These are phyloP conservation scores for Plantago ovata DNA, from an alignment of 257 asterid genomes.

Conservation along the genomic window DNA sequence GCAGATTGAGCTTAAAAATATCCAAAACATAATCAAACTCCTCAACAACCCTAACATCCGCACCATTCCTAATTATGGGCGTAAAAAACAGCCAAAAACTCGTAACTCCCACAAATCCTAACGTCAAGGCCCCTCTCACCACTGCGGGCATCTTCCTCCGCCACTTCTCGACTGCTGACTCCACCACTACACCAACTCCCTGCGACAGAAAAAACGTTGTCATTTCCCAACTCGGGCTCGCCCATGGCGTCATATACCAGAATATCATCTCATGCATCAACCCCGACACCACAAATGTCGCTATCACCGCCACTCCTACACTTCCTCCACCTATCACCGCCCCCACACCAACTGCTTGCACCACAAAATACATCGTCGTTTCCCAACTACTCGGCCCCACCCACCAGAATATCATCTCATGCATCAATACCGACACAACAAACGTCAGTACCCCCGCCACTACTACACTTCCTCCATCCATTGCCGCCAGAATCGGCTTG, in stretches of 20 bases:
- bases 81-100: conserved; percentile 43
- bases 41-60: conserved; percentile 25
- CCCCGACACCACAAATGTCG: too few species aligned
- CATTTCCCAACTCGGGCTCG: too few species aligned
- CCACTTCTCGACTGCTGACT: conserved; percentile 19
- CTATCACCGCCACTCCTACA: too few species aligned
- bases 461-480: conserved; percentile 32
- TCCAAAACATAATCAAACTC: conserved; percentile 22
- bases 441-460: conserved; percentile 39
- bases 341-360: conserved; percentile 52
- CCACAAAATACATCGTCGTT: conserved; percentile 50
- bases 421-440: conserved; percentile 58
- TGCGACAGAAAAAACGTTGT: too few species aligned
- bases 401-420: conserved; percentile 52
- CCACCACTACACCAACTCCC: conserved; percentile 23
- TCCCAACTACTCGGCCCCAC: conserved; percentile 57
- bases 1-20: conserved; percentile 16
- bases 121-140: conserved; percentile 28
- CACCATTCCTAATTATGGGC: conserved; percentile 40
- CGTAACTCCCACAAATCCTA: conserved; percentile 36
- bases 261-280: too few species aligned
- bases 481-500: conserved; percentile 34
- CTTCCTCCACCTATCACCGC: too few species aligned
- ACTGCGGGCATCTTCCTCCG: conserved; percentile 31
- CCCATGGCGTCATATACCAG: too few species aligned